Evolutionary conservation across 345 rosid genomes (phyloP), one percentile per base, ranked within the genome.

Genomic region (Moringa oleifera): DNA sequence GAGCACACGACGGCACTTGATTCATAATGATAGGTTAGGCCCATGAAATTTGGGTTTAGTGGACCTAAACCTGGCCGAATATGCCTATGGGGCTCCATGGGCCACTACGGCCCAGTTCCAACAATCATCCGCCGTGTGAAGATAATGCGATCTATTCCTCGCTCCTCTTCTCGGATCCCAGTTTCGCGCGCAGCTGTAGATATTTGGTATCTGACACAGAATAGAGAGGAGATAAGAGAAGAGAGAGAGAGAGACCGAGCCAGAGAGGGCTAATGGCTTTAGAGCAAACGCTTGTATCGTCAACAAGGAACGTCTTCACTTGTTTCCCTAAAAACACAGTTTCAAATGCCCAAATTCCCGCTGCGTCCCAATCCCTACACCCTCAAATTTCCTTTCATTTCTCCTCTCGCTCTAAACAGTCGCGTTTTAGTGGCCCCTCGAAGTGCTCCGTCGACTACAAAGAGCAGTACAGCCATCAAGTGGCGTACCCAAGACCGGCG

Each of bases 371-470:
- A 12, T 22, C 62, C 37, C 25, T 31, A 3, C n/a, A 31, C 56
- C 50, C 20, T 22, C 56, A 37, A 22, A 41, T 41, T 41, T 41
- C 13, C 47, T 1, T 41, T 4, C 47, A 41, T 41, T 20, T 8
- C 22, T 18, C 37, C 41, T 20, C 41, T 12, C 17, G 6, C 28
- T 5, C n/a, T 36, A 55, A 25, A n/a, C 72, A 41, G 21, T 22
- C 19, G 49, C 41, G 55, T 11, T 21, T 54, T 12, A 41, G 56
- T 58, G 65, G 65, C 18, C 55, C 62, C 19, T 51, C 76, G 28
- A 79, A 62, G 70, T 79, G 79, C 62, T 79, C 78, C 13, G 18
- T 63, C 33, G 70, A 73, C 62, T 65, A 68, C 75, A 62, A 59
- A 57, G 57, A 68, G 31, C 59, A 8, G 60, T 62, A 57, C 55